Evolutionary conservation across 352 stramenopile genomes (phyloP).

Genomic region (Globisporangium spiculum): DNA sequence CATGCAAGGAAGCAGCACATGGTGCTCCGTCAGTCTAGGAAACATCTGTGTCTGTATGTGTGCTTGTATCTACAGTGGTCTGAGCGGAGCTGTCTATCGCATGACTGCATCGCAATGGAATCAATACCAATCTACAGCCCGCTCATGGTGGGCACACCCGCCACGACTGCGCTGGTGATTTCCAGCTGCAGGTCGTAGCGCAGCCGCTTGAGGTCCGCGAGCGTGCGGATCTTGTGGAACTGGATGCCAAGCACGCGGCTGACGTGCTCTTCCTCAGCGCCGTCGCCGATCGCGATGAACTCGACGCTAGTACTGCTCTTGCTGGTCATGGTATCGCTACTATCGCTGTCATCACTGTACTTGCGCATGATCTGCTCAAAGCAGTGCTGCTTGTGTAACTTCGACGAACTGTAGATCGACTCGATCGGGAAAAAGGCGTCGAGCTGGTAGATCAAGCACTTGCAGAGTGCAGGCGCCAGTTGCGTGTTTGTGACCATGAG

Average conservation of each 20-base stretch:
- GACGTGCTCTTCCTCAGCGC: conserved; percentile 74
- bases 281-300: conserved; percentile 77
- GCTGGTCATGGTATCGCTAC: background rate
- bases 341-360: conserved; percentile 23
- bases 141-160: background rate
- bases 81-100: background rate
- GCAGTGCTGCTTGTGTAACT: conserved; percentile 73
- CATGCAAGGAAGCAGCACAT: background rate
- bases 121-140: background rate
- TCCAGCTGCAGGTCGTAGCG: conserved; percentile 59
- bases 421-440: conserved; percentile 77
- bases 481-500: conserved; percentile 84
- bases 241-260: conserved; percentile 59
- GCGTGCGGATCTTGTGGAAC: conserved; percentile 72
- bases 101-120: too few species aligned
- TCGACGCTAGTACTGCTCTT: conserved; percentile 32
- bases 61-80: background rate
- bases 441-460: conserved; percentile 81
- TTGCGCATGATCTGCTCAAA: conserved; percentile 73
- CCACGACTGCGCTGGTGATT: background rate
- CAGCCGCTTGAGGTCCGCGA: conserved; percentile 61
- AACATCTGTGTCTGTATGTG: background rate
- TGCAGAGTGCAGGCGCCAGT: conserved; percentile 75
- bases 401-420: conserved; percentile 71
- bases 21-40: too few species aligned